Evolutionary conservation across 371 early-diverging fungal species (phyloP), one percentile per base, ranked within the genome.

Genomic region (Entomophthora muscae): DNA sequence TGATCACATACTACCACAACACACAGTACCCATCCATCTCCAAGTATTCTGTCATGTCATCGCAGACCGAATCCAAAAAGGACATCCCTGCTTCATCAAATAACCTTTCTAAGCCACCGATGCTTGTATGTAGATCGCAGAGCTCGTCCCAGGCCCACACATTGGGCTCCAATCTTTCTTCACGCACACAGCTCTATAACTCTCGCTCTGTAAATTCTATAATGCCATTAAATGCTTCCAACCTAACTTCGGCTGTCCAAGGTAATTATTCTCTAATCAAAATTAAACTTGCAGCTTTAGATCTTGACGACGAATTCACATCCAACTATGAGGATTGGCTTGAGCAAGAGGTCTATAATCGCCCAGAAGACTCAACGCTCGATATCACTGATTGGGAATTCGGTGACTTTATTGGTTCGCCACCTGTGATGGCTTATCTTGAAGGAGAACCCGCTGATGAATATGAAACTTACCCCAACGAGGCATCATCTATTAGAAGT

Each of bases 261-360:
- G n/a, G 17, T 28, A 22, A 26, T 22, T 10, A 32, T 21, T 21
- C 7, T 33, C n/a, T 12, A 2, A 31, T 17, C 29, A 3, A 2
- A 23, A 17, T 13, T 28, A 13, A 28, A 12, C 3, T 24, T n/a
- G 33, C 21, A n/a, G 22, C 21, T 22, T 31, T 58, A 21, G 59
- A 58, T 23, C 31, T 58, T 13, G 59, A 58, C 31, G 58, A 23
- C 17, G 61, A 61, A 3, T 61, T 61, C 27, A 42, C 21, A 13
- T 17, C 21, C 17, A 61, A 61, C 22, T 61, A 61, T 24, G 61
- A 61, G n/a, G 61, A 13, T 12, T 61, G 61, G 61, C 28, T 61
- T 3, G 61, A 61, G 42, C n/a, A 21, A 13, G 61, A 61, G 42
- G 61, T 61, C 5, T 61, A 22, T 42, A 61, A 33, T 22, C 33